phyloP scores from a whole-genome alignment of 768 basidiomycete species.

The Leccinellum rugosiceps region DNA sequence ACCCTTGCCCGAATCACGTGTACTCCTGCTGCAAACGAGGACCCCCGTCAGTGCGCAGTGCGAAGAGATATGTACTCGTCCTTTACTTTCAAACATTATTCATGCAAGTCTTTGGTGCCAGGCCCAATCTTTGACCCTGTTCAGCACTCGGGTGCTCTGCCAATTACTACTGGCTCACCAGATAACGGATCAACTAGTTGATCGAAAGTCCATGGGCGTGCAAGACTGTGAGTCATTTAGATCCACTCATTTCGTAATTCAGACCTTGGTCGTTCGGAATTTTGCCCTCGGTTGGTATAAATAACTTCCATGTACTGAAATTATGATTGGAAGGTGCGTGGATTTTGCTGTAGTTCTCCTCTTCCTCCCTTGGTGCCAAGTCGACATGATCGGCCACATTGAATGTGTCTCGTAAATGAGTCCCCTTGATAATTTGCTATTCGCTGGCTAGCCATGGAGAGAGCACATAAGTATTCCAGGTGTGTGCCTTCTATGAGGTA shows the following conservation, averaged over 20 bases:
- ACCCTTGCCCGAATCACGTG: neutral
- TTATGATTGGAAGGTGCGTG: neutral
- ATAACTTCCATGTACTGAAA: neutral
- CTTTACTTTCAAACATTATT: constrained; percentile 2
- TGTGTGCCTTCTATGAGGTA: neutral
- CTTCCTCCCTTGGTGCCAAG: neutral
- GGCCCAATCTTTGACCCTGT: neutral
- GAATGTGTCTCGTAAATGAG: neutral
- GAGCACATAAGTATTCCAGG: no score
- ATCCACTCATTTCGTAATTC: no score
- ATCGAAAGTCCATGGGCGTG: neutral
- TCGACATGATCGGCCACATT: neutral
- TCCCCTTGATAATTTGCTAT: neutral
- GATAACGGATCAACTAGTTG: neutral
- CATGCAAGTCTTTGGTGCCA: neutral
- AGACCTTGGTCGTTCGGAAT: neutral
- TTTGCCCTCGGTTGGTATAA: neutral
- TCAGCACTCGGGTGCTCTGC: neutral
- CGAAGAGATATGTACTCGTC: neutral
- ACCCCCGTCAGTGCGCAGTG: neutral
- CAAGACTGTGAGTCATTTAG: neutral
- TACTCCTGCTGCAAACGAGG: neutral
- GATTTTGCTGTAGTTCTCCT: neutral
- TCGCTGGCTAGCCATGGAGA: neutral
- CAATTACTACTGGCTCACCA: neutral